Evolutionary conservation across 2,329 filamentous ascomycete species (phyloP).

Genomic region (Paecilomyces sp.): DNA sequence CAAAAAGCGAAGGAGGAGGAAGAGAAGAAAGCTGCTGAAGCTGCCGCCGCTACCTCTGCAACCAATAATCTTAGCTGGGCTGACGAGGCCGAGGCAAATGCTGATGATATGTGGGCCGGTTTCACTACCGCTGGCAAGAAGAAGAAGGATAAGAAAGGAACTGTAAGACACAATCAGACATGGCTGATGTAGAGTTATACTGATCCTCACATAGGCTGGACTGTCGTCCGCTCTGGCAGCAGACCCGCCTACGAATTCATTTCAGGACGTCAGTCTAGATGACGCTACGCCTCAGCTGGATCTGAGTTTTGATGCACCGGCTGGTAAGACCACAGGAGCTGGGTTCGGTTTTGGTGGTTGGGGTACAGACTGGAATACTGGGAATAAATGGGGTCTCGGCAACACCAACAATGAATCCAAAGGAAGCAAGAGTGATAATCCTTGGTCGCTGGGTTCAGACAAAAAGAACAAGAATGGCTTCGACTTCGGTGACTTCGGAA

Average conservation of each 20-base stretch:
- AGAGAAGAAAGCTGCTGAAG: slow-evolving; percentile 24
- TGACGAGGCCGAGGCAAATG: slow-evolving; percentile 34
- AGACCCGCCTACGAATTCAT: slow-evolving; percentile 43
- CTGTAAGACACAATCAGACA: slow-evolving; percentile 32
- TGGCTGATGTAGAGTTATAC: background rate
- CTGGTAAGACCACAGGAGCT: slow-evolving; percentile 29
- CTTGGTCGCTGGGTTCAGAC: slow-evolving; percentile 32
- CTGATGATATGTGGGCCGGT: slow-evolving; percentile 47
- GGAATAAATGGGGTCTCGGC: slow-evolving; percentile 39
- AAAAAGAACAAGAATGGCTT: slow-evolving; percentile 34
- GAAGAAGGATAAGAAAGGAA: slow-evolving; percentile 53
- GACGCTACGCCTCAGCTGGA: slow-evolving; percentile 53
- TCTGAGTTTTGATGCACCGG: slow-evolving; percentile 46
- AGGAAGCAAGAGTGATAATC: slow-evolving; percentile 28
- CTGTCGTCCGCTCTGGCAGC: slow-evolving; percentile 24
- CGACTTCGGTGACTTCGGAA: slow-evolving; percentile 38
- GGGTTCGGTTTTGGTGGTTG: slow-evolving; percentile 48
- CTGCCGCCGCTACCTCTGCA: slow-evolving; percentile 22
- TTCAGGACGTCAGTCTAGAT: slow-evolving; percentile 63
- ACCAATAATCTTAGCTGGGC: slow-evolving; percentile 37
- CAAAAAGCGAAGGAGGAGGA: slow-evolving; percentile 19
- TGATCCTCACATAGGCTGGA: slow-evolving; percentile 16
- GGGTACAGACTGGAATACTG: slow-evolving; percentile 55
- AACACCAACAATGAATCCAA: slow-evolving; percentile 21
- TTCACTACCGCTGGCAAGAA: slow-evolving; percentile 44